Evolutionary conservation across 1,139 yeast genomes (phyloP), one percentile per base, ranked within the genome.

Genomic region (Nakaseomyces sp.): DNA sequence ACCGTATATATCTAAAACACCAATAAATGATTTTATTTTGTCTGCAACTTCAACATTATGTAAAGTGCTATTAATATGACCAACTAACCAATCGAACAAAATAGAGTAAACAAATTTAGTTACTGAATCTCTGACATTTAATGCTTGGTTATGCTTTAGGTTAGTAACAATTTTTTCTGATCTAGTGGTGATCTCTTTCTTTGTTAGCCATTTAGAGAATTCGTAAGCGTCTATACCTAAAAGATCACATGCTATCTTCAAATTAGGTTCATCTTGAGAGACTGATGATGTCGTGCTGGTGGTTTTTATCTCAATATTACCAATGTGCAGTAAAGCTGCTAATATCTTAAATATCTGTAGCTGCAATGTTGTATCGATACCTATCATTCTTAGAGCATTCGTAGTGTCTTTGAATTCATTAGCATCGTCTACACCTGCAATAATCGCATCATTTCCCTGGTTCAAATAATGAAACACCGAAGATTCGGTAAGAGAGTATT

Each of bases 1-100:
- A 37, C 98, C 98, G 63, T 89, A 89, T 57, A 93, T 93, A 80
- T 93, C 99, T 60, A 93, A 73, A 22, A 93, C 98, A 65, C 99
- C 99, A 60, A 93, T 91, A 57, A 91, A 93, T 1, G 89, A 76
- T 47, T 74, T 69, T 45, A 83, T 75, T 19, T 72, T 71, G 43
- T 74, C 73, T 30, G 68, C 67, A 41, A 85, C 80, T 38, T 78
- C 81, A 7, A 86, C 79, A 6, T 89, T 83, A 64, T 94, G 84
- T 58, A 93, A 74, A 58, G 88, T 95, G 29, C 74, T 64, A 64
- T 93, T 93, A 55, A 89, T 86, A 52, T 81, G 79, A 45, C 74
- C 79, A 25, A 91, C 98, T 51, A 93, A 76, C 99, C 99, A 93
- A 63, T 91, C 98, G 58, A 93, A 93, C 52, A 93, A 69, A 6